Percentiles rank a stretch among this genome's conserved stretches.
Evolutionary conservation across 768 basidiomycete species (phyloP).

Genomic region (Pisolithus tinctorius): DNA sequence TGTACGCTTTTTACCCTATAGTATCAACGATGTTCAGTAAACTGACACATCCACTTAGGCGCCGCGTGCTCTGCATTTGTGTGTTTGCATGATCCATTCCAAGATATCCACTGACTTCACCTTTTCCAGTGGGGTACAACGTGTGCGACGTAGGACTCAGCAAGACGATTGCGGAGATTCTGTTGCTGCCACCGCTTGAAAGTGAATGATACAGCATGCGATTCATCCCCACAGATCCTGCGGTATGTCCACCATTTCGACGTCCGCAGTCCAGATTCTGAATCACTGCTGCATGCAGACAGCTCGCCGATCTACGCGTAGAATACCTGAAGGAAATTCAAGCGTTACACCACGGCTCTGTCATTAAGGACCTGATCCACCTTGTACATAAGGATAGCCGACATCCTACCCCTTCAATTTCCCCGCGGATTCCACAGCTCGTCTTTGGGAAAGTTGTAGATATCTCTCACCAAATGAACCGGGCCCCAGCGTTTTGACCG

Average conservation of each 20-base stretch:
- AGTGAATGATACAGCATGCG: neutral
- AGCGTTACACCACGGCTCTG: neutral
- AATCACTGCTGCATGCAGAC: neutral
- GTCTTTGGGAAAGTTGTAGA: neutral
- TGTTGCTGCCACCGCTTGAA: neutral
- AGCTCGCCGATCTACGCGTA: neutral
- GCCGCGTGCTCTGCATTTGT: neutral
- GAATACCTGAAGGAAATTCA: neutral
- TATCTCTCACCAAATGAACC: neutral
- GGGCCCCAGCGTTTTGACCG: too few relatives aligned
- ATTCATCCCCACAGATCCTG: too few relatives aligned
- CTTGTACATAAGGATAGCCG: conserved; percentile 6
- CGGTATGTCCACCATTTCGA: neutral
- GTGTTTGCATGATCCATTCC: neutral
- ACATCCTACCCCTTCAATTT: neutral
- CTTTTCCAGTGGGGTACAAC: conserved; percentile 1
- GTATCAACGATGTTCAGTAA: neutral
- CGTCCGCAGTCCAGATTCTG: neutral
- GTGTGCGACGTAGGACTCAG: neutral
- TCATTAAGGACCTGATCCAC: conserved; percentile 9
- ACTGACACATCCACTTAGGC: neutral
- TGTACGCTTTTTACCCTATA: neutral
- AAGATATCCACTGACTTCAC: neutral
- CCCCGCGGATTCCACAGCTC: neutral
- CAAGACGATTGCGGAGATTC: neutral